phyloP scores from a whole-genome alignment of 805 yeast species.

The Limtongozyma cylindracea region DNA sequence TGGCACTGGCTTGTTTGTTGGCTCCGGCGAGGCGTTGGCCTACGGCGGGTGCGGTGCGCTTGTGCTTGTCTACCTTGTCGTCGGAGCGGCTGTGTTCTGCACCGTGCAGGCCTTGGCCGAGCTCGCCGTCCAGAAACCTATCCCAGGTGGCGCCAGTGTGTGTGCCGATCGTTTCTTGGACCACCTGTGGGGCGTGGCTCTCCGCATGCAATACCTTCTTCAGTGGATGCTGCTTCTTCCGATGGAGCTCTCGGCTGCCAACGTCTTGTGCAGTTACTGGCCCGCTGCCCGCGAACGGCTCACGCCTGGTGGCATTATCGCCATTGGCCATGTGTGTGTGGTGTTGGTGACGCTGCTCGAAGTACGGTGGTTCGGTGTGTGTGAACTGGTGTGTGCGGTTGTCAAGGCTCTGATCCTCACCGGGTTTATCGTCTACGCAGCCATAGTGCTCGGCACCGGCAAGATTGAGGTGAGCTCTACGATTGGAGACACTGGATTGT shows the following conservation, averaged over 20 bases:
- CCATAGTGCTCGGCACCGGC: slow-evolving; percentile 24
- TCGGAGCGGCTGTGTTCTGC: slow-evolving; percentile 8
- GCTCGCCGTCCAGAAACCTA: slow-evolving; percentile 25
- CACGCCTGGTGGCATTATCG: slow-evolving; percentile 27
- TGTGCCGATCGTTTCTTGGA: slow-evolving; percentile 38
- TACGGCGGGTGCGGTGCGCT: slow-evolving; percentile 51
- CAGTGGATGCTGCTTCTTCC: slow-evolving; percentile 32
- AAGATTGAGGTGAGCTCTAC: slow-evolving; percentile 26
- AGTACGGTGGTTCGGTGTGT: slow-evolving; percentile 30
- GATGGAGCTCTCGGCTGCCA: slow-evolving; percentile 37
- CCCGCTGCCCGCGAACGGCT: slow-evolving; percentile 2
- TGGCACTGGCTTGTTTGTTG: slow-evolving; percentile 67
- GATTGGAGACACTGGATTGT: slow-evolving; percentile 49
- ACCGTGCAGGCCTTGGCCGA: slow-evolving; percentile 21
- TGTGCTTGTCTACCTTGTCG: slow-evolving; percentile 12
- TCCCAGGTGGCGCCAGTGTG: slow-evolving; percentile 23
- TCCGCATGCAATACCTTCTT: slow-evolving; percentile 45
- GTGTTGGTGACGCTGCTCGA: slow-evolving; percentile 22
- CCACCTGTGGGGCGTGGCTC: slow-evolving; percentile 44
- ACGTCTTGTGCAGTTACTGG: slow-evolving; percentile 7
- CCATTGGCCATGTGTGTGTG: slow-evolving; percentile 18
- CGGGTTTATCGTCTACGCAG: slow-evolving; percentile 20
- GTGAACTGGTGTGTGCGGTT: slow-evolving; percentile 22
- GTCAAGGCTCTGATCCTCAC: slow-evolving; percentile 21
- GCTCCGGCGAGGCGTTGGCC: slow-evolving; percentile 34